A percentile compares a stretch with the other conserved stretches of the same genome.
These are phyloP conservation scores for Andrographis paniculata DNA, from an alignment of 305 asterid species.

Conservation along the genomic window DNA sequence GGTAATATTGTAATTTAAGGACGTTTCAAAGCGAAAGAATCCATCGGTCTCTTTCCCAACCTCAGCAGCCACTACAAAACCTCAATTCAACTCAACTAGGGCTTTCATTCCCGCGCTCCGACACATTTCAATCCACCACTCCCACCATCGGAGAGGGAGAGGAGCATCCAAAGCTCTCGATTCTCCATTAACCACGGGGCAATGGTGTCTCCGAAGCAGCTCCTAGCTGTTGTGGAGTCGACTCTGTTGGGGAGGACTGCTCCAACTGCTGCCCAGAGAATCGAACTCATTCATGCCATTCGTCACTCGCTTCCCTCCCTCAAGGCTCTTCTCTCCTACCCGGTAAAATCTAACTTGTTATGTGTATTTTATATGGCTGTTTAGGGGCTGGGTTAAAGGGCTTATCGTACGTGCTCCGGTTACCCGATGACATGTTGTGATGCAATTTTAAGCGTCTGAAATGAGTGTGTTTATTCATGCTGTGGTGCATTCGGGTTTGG, in stretches of 20 bases:
- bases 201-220: constrained; percentile 73
- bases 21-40: too few relatives aligned
- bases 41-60: too few relatives aligned
- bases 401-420: neutral
- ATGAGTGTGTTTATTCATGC: too few relatives aligned
- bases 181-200: neutral
- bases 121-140: neutral
- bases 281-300: constrained; percentile 76
- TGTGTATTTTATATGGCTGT: neutral
- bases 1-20: too few relatives aligned
- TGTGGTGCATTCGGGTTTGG: too few relatives aligned
- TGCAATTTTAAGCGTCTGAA: too few relatives aligned
- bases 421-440: neutral
- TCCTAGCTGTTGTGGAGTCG: constrained; percentile 55
- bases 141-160: neutral
- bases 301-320: constrained; percentile 63
- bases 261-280: constrained; percentile 71
- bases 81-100: neutral
- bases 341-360: constrained; percentile 27
- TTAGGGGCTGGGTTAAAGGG: neutral
- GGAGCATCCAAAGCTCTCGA: neutral
- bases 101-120: neutral
- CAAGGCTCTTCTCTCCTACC: constrained; percentile 60
- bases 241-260: constrained; percentile 43
- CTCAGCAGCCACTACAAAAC: too few relatives aligned